Evolutionary conservation across 106 monocot genomes (phyloP), one percentile per base, ranked within the genome.

Genomic region (Chionographis japonica): DNA sequence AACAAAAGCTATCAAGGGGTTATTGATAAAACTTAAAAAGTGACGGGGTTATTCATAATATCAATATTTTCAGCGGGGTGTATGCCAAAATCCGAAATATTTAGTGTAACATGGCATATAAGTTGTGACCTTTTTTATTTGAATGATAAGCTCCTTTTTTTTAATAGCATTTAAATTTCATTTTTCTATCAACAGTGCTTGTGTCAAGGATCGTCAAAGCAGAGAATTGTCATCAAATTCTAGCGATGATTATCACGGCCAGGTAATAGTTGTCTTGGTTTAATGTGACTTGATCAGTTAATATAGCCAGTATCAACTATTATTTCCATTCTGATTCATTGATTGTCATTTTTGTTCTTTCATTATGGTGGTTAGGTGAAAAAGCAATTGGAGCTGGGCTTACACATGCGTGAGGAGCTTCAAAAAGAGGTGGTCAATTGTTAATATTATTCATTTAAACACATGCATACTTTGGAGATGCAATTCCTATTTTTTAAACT

Each of bases 181-280:
- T 65, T 13, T 49, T 77, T 6, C 13, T 67, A 51, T 72, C 37
- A 63, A 63, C 71, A 72, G 57, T 75, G 60, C 63, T 36, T 75
- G 50, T 52, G 65, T 55, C 3, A 78, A 70, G 73, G 84, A 82
- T 76, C 81, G 18, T 54, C 65, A 8, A 46, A 87, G 81, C 62
- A 87, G 87, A 73, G 90, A 90, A 42, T 17, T 72, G 36, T 88
- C 88, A 78, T 80, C 90, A 68, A 76, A 79, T 79, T 87, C 84
- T 39, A 72, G 78, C 71, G 79, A 79, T 77, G 84, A 73, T 58
- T 75, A 80, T 80, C 66, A 70, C 12, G 68, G 80, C 51, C 75
- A 79, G 64, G 94, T 94, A 74, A 61, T 52, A 11, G 10, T n/a
- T 39, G 9, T 58, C 14, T 58, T 19, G 3, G 46, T 46, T 49